Base-by-base conservation (phyloP, 352 stramenopile genomes). In the Phytophthora chlamydospora region DNA sequence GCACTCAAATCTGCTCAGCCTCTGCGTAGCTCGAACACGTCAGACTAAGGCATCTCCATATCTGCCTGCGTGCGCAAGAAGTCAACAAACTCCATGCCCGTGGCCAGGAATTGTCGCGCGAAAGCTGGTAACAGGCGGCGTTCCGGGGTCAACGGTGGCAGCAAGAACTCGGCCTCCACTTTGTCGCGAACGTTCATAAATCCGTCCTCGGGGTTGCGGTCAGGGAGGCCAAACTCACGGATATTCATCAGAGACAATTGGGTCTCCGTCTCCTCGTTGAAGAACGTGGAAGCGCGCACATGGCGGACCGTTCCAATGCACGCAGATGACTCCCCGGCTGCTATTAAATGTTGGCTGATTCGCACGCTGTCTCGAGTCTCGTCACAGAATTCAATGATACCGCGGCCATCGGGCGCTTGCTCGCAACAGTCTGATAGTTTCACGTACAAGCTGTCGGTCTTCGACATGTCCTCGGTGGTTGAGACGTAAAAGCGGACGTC, bases 401-500 rank as follows among this genome's bases (percentile, higher is more conserved):
- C 82, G 21, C 73, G 70, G 21, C 80, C 75, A 43, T 82, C 64
- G 10, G 62, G 55, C 4, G 75, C 49, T 4, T 52, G 61, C 17
- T 67, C 46, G 39, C 79, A 89, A 31, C 68, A 73, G 2, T 57
- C 27, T 7, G 60, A 51, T 36, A 89, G 24, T 46, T 71, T 76
- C 17, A 66, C 38, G 48, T 73, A 72, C 17, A 93, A 51, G 10
- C 24, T 34, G 31, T 93, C 68, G 1, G 71, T 85, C 38, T 73
- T 74, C 0, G 77, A 55, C 38, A 90, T 69, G 29, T 88, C 71
- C 42, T 90, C 80, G 1, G 75, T 78, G n/a, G 78, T 80, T 11
- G 77, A 88, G 31, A 93, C 85, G 54, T 94, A 94, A 57, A 85
- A 91, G 1, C 85, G 85, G 19, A 90, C 63, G 41, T 92, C 85